Percentiles rank a stretch among this genome's conserved stretches.
Conservation (phyloP, 2,329 filamentous ascomycete species). For the Thelonectria olida region DNA sequence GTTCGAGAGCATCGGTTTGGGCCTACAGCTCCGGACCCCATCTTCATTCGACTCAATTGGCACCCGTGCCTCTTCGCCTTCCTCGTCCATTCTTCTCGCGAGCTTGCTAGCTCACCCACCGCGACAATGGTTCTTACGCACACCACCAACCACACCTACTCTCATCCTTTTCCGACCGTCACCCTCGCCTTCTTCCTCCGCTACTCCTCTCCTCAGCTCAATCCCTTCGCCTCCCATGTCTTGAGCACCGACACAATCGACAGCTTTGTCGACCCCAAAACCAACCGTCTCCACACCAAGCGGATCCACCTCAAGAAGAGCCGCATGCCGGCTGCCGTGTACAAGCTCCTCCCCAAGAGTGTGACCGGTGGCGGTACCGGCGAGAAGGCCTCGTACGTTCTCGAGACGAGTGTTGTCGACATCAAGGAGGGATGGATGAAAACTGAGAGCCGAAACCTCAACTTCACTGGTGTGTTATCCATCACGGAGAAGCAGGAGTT, state of each 20-base stretch:
- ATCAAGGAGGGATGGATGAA: slow-evolving; percentile 84
- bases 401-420: slow-evolving; percentile 83
- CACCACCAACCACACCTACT: slow-evolving; percentile 76
- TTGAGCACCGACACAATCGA: slow-evolving; percentile 85
- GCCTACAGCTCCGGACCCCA: not conserved
- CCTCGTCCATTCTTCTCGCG: slow-evolving; percentile 14
- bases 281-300: slow-evolving; percentile 79
- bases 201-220: slow-evolving; percentile 76
- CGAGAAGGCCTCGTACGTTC: slow-evolving; percentile 80
- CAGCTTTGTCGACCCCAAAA: slow-evolving; percentile 75
- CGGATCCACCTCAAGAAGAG: slow-evolving; percentile 86
- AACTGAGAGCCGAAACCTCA: slow-evolving; percentile 82
- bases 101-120: slow-evolving; percentile 24
- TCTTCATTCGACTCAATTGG: slow-evolving; percentile 26
- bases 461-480: slow-evolving; percentile 82
- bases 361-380: slow-evolving; percentile 70
- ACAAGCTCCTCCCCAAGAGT: slow-evolving; percentile 78
- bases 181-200: slow-evolving; percentile 90
- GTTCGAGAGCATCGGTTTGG: slow-evolving; percentile 4
- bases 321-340: slow-evolving; percentile 76
- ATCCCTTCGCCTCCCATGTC: slow-evolving; percentile 84
- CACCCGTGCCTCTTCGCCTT: slow-evolving; percentile 11
- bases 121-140: slow-evolving; percentile 69
- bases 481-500: slow-evolving; percentile 82
- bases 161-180: slow-evolving; percentile 84